Conservation (phyloP, 1,284 basidiomycete genomes). For the Coniferiporia weirii region DNA sequence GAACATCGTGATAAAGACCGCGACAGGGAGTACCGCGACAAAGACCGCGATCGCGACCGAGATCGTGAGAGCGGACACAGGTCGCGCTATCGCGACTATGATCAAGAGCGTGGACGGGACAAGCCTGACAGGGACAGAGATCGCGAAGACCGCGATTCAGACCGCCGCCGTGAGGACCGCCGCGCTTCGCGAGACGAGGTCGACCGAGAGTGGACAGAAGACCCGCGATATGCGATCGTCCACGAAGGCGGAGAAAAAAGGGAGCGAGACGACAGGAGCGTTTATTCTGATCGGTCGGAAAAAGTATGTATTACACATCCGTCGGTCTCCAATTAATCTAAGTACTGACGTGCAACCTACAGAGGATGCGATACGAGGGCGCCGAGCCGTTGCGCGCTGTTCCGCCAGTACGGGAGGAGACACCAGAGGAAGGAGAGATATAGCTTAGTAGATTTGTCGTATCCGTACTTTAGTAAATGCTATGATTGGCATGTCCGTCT, state of each 20-base stretch:
- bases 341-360: slow-evolving; percentile 9
- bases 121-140: slow-evolving; percentile 28
- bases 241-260: slow-evolving; percentile 20
- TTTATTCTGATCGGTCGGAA: slow-evolving; percentile 39
- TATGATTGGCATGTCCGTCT: slow-evolving; percentile 14
- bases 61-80: slow-evolving; percentile 25
- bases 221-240: slow-evolving; percentile 18
- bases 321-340: background rate
- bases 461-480: background rate
- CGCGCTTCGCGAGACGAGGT: slow-evolving; percentile 27
- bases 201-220: slow-evolving; percentile 40
- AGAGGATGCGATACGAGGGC: slow-evolving; percentile 53
- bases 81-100: slow-evolving; percentile 27
- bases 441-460: slow-evolving; percentile 18
- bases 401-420: slow-evolving; percentile 44
- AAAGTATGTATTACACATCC: slow-evolving; percentile 45
- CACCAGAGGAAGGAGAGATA: slow-evolving; percentile 80
- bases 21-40: slow-evolving; percentile 9
- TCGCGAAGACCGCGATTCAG: slow-evolving; percentile 46
- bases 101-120: slow-evolving; percentile 27
- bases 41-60: slow-evolving; percentile 12
- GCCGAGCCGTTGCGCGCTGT: slow-evolving; percentile 32
- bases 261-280: slow-evolving; percentile 18
- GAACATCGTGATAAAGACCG: background rate
- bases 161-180: slow-evolving; percentile 46